Conservation (phyloP, 2,329 filamentous ascomycete genomes). For the Fusarium floridanum region DNA sequence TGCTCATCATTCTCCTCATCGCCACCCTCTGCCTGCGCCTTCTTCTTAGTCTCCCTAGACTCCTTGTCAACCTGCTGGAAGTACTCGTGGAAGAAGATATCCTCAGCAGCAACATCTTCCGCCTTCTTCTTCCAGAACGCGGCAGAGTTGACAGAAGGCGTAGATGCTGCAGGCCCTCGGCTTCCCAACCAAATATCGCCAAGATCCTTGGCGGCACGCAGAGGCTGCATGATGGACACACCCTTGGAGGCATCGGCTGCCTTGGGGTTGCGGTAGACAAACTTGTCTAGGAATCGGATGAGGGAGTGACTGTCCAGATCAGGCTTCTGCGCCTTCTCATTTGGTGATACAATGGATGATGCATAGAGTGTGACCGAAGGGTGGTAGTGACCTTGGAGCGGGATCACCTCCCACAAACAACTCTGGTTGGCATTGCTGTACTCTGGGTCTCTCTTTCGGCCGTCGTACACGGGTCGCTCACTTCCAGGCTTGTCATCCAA, state of each 20-base stretch:
- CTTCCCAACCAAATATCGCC: constrained; percentile 69
- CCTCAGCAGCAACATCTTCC: constrained; percentile 89
- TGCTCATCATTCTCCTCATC: constrained; percentile 68
- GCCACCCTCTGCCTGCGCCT: constrained; percentile 57
- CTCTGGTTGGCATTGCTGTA: constrained; percentile 93
- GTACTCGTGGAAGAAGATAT: constrained; percentile 99
- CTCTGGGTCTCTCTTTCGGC: constrained; percentile 90
- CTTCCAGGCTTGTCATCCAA: constrained; percentile 70
- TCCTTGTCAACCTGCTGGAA: constrained; percentile 81
- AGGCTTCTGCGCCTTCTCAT: constrained; percentile 85
- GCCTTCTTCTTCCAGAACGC: constrained; percentile 91
- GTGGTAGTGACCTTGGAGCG: constrained; percentile 79
- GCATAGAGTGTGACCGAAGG: constrained; percentile 92
- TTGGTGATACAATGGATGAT: constrained; percentile 74
- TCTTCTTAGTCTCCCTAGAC: constrained; percentile 66
- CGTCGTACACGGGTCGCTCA: constrained; percentile 74
- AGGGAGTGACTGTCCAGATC: constrained; percentile 91
- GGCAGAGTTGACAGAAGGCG: constrained; percentile 79
- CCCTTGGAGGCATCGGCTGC: constrained; percentile 76
- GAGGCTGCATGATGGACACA: constrained; percentile 95
- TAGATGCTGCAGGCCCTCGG: constrained; percentile 57
- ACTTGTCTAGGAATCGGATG: constrained; percentile 96
- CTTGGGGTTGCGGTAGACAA: constrained; percentile 97
- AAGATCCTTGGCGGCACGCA: constrained; percentile 66
- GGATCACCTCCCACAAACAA: constrained; percentile 88